Conservation (phyloP, 306 rosid genomes). For the Cercis canadensis region DNA sequence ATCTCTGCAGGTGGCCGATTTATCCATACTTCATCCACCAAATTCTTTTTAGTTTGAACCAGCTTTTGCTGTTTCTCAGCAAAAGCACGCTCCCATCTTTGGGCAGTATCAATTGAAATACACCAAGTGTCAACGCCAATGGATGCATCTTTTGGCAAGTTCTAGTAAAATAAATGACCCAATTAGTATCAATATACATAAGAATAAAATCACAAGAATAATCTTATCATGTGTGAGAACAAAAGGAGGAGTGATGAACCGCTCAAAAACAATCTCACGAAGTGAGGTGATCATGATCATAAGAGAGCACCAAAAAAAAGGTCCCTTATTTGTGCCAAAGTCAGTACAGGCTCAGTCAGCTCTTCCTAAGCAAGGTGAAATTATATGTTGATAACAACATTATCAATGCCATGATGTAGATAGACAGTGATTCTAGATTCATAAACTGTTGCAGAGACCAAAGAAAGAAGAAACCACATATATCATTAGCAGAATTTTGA, state of each 20-base stretch:
- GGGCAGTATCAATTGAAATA: conserved; percentile 81
- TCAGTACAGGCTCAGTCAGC: neutral
- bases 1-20: conserved; percentile 63
- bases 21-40: conserved; percentile 95
- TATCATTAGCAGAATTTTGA: conserved; percentile 11
- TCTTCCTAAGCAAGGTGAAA: conserved; percentile 23
- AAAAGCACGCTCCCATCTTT: conserved; percentile 83
- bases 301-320: neutral
- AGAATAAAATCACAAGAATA: conserved; percentile 18
- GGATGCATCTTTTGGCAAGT: conserved; percentile 68
- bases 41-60: conserved; percentile 77
- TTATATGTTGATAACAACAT: conserved; percentile 12
- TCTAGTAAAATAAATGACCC: conserved; percentile 49
- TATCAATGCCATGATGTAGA: conserved; percentile 20
- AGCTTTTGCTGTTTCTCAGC: conserved; percentile 74
- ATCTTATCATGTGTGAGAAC: neutral
- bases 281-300: neutral
- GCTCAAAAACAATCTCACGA: conserved; percentile 9
- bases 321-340: neutral
- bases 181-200: conserved; percentile 26
- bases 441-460: neutral
- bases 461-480: neutral
- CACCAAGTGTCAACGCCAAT: conserved; percentile 98
- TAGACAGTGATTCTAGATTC: too few relatives aligned
- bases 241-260: neutral